phyloP scores from a whole-genome alignment of 164 flowering plant genomes.

The Euptelea pleiosperma region DNA sequence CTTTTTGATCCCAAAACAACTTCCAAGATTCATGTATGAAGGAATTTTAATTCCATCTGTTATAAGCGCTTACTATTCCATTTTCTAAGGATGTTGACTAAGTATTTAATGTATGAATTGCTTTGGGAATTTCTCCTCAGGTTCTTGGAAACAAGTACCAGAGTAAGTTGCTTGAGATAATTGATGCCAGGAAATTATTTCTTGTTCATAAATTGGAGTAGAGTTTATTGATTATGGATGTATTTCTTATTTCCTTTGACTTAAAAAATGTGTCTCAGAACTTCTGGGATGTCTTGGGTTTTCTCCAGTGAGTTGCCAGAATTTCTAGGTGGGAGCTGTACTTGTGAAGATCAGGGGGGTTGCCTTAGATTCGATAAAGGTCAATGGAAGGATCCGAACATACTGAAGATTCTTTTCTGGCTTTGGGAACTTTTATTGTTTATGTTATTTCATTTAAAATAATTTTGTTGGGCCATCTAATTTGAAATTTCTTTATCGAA shows the following conservation, averaged over 20 bases:
- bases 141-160: constrained; percentile 82
- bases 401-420: constrained; percentile 21
- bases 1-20: constrained; percentile 82
- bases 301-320: constrained; percentile 55
- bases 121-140: constrained; percentile 27
- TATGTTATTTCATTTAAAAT: no score
- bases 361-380: constrained; percentile 34
- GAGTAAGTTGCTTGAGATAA: constrained; percentile 74
- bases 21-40: constrained; percentile 76
- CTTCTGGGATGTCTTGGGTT: constrained; percentile 1
- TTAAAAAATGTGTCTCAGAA: not conserved
- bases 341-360: no score
- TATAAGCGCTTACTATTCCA: not conserved
- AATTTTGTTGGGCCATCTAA: no score
- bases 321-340: constrained; percentile 38
- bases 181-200: constrained; percentile 64
- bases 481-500: no score
- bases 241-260: not conserved
- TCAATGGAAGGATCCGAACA: constrained; percentile 34
- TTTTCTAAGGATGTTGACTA: not conserved
- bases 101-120: not conserved
- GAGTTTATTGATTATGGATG: not conserved
- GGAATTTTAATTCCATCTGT: not conserved
- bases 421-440: no score
- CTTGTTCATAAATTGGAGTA: not conserved